phyloP scores from a whole-genome alignment of 192 early-diverging fungal species.

The Mortierella antarctica region DNA sequence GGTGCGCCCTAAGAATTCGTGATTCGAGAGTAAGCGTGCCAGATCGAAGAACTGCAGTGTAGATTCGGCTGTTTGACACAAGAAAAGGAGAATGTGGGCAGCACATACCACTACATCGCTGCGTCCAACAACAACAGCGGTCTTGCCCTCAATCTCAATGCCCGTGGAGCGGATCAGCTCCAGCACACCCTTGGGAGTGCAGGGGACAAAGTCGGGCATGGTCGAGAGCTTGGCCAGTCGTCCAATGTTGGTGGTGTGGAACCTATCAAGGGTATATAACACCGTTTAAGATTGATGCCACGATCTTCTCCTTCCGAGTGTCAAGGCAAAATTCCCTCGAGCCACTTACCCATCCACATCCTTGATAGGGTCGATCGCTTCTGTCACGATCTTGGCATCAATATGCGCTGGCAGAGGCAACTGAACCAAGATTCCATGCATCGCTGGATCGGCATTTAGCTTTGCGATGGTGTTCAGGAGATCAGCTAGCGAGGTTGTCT shows the following conservation, averaged over 20 bases:
- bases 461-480: conserved; percentile 73
- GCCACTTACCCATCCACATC: conserved; percentile 93
- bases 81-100: neutral
- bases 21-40: neutral
- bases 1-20: conserved; percentile 73
- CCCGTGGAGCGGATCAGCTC: conserved; percentile 81
- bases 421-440: conserved; percentile 98
- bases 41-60: neutral
- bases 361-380: conserved; percentile 86
- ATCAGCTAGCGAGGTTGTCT: conserved; percentile 39
- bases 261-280: conserved; percentile 55
- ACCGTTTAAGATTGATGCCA: neutral
- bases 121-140: conserved; percentile 95
- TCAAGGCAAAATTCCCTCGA: neutral
- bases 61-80: neutral
- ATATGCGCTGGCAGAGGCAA: conserved; percentile 91
- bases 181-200: conserved; percentile 96
- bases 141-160: conserved; percentile 82
- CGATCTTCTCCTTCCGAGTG: neutral
- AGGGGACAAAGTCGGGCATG: conserved; percentile 89
- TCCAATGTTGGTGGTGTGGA: conserved; percentile 96
- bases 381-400: conserved; percentile 83
- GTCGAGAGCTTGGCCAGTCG: conserved; percentile 84
- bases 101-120: conserved; percentile 89
- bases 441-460: conserved; percentile 80